phyloP scores from a whole-genome alignment of 148 eudicot genomes.

The Oxyria digyna region DNA sequence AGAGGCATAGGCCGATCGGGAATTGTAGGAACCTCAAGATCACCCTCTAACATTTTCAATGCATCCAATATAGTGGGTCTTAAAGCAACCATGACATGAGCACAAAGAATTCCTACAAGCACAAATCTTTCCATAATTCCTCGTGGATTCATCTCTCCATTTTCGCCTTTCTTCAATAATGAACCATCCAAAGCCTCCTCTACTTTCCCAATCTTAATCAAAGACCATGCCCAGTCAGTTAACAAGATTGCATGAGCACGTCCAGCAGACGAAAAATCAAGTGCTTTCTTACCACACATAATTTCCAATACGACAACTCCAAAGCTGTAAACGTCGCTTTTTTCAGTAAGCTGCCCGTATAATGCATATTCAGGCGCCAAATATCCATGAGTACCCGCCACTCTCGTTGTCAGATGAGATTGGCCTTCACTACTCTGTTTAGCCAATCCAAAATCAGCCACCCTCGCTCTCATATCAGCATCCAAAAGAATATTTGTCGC shows the following conservation, averaged over 20 bases:
- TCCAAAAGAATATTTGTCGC: constrained; percentile 68
- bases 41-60: constrained; percentile 82
- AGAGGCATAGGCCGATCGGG: constrained; percentile 72
- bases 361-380: constrained; percentile 79
- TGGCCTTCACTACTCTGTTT: constrained; percentile 56
- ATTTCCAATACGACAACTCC: constrained; percentile 75
- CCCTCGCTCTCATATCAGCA: constrained; percentile 56
- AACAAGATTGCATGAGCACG: constrained; percentile 47
- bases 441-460: constrained; percentile 80
- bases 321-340: constrained; percentile 74
- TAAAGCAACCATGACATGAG: constrained; percentile 87
- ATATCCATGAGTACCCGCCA: constrained; percentile 83
- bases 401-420: constrained; percentile 67
- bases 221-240: constrained; percentile 83
- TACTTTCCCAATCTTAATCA: constrained; percentile 41
- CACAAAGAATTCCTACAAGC: constrained; percentile 70
- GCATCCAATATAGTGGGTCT: constrained; percentile 77
- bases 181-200: constrained; percentile 46
- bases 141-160: constrained; percentile 28
- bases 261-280: constrained; percentile 51
- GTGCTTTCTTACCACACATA: constrained; percentile 76
- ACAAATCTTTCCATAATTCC: constrained; percentile 76
- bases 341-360: constrained; percentile 73
- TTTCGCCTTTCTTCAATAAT: constrained; percentile 28
- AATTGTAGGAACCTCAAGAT: constrained; percentile 60